These are phyloP conservation scores for Verticillium nubilum DNA, from an alignment of 2,329 filamentous ascomycete species.

Conservation along the genomic window DNA sequence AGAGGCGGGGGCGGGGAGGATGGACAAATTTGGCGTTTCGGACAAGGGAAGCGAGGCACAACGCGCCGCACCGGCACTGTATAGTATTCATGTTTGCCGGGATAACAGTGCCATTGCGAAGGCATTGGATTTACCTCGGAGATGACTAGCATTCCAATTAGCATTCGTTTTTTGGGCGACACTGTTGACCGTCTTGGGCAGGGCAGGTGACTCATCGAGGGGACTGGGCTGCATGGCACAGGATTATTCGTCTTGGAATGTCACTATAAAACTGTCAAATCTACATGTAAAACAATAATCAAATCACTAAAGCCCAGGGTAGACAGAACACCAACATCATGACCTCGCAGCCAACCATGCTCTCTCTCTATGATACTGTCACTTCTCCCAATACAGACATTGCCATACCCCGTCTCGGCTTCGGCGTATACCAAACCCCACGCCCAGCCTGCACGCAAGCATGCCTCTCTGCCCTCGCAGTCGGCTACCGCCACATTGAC, in stretches of 20 bases:
- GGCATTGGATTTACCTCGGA: not conserved
- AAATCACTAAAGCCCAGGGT: not conserved
- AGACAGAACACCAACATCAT: not conserved
- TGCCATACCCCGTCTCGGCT: conserved; percentile 61
- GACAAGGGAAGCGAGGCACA: not conserved
- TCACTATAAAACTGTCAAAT: too few relatives aligned
- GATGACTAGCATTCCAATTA: not conserved
- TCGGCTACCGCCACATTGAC: conserved; percentile 60
- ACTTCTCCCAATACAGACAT: conserved; percentile 16
- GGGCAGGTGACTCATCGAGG: not conserved
- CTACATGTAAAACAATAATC: too few relatives aligned
- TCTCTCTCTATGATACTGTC: conserved; percentile 11
- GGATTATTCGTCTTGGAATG: not conserved
- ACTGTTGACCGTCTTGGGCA: not conserved
- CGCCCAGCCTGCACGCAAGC: conserved; percentile 49
- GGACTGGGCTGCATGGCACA: too few relatives aligned
- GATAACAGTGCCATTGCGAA: not conserved
- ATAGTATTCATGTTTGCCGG: not conserved
- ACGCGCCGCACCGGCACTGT: not conserved
- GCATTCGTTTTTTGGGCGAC: not conserved
- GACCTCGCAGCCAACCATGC: not conserved
- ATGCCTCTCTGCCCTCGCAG: conserved; percentile 49
- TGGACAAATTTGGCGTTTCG: not conserved
- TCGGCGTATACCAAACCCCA: conserved; percentile 63
- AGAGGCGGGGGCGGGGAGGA: not conserved